Conservation (phyloP, 306 rosid genomes). For the Quercus bicolor region DNA sequence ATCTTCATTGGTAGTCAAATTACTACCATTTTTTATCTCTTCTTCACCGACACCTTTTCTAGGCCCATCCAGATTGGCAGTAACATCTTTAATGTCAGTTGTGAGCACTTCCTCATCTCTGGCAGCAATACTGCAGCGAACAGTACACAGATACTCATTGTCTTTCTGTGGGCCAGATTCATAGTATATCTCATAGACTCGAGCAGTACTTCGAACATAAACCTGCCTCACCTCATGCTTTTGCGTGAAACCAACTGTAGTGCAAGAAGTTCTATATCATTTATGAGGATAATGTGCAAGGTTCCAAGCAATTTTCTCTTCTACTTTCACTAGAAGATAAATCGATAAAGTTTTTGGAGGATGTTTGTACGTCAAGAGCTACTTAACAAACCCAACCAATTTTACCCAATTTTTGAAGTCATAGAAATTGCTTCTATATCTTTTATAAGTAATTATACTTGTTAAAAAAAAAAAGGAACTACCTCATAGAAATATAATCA, state of each 20-base stretch:
- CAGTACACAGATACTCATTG: constrained; percentile 71
- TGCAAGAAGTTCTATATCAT: constrained; percentile 18
- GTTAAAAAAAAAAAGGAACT: no score
- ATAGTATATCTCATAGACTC: constrained; percentile 71
- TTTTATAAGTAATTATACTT: no score
- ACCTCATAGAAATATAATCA: no score
- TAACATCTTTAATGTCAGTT: constrained; percentile 22
- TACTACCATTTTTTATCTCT: constrained; percentile 24
- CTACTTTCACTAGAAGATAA: background rate
- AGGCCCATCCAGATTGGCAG: constrained; percentile 30
- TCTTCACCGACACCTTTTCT: constrained; percentile 25
- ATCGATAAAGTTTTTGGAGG: background rate
- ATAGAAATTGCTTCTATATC: no score
- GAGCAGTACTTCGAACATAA: constrained; percentile 82
- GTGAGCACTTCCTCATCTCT: constrained; percentile 60
- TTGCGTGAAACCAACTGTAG: constrained; percentile 55
- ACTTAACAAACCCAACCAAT: background rate
- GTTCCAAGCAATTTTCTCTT: background rate
- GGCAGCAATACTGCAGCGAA: constrained; percentile 63
- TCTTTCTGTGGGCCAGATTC: constrained; percentile 34
- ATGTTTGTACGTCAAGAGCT: background rate
- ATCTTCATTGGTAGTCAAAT: constrained; percentile 47
- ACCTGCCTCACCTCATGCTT: constrained; percentile 71
- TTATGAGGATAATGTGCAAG: constrained; percentile 3
- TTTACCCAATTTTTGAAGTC: background rate